Evolutionary conservation across 306 rosid species (phyloP).

Genomic region (Biancaea sappan): DNA sequence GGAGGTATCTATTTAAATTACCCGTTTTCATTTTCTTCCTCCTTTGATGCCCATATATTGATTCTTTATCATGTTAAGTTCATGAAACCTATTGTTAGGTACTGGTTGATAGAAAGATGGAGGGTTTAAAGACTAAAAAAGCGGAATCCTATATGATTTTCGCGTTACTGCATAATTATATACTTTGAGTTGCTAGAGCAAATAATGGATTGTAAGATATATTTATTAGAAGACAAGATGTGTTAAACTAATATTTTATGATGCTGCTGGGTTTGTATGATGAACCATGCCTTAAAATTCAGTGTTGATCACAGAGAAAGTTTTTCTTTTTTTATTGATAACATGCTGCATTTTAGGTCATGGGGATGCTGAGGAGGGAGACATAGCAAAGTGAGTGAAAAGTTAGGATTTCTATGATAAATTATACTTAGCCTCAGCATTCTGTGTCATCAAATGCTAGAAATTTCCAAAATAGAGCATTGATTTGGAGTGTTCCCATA

Average conservation of each 20-base stretch:
- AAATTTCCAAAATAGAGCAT: slow-evolving; percentile 3
- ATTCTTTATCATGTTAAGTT: not conserved
- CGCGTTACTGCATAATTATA: not conserved
- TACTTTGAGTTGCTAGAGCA: not conserved
- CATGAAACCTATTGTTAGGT: not conserved
- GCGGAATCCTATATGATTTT: not conserved
- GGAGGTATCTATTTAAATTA: slow-evolving; percentile 50
- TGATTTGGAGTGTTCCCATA: not conserved
- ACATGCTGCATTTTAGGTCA: not conserved
- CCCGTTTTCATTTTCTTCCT: not conserved
- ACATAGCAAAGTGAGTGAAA: not conserved
- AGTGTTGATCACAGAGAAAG: not conserved
- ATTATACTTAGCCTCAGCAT: not conserved
- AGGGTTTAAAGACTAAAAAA: not conserved
- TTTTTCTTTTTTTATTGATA: not conserved
- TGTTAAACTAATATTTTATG: not conserved
- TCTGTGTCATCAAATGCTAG: not conserved
- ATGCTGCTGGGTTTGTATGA: not conserved
- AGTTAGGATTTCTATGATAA: not conserved
- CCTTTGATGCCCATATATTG: not conserved
- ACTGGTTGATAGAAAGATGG: not conserved
- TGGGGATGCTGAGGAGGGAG: not conserved
- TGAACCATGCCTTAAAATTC: not conserved
- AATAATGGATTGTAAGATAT: not conserved
- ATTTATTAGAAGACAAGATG: not conserved